Percentiles rank a stretch among this genome's conserved stretches.
Evolutionary conservation across 768 basidiomycete species (phyloP).

Genomic region (Tremella yokohamensis): DNA sequence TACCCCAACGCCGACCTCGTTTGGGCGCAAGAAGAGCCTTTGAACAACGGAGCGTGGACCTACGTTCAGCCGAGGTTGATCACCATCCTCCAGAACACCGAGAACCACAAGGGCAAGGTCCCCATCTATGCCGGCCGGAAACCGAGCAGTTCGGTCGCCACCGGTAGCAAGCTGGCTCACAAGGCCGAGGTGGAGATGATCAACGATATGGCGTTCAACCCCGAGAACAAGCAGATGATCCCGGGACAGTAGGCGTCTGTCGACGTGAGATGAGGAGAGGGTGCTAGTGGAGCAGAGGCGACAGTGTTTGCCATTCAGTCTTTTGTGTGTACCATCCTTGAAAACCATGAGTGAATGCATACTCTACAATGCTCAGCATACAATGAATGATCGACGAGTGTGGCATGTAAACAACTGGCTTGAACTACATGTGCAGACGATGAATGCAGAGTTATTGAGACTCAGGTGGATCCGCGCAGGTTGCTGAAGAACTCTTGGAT

Average conservation of each 20-base stretch:
- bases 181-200: constrained; percentile 86
- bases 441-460: no score
- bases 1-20: constrained; percentile 91
- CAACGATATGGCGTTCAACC: constrained; percentile 52
- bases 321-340: no score
- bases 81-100: constrained; percentile 85
- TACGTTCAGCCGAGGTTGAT: constrained; percentile 90
- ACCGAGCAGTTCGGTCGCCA: constrained; percentile 69
- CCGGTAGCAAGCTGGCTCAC: constrained; percentile 62
- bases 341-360: no score
- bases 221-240: constrained; percentile 8
- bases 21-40: constrained; percentile 79
- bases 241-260: not conserved
- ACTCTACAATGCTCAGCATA: no score
- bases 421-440: no score
- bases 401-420: no score
- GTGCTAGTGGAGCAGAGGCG: no score
- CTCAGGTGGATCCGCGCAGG: constrained; percentile 8
- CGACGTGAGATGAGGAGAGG: no score
- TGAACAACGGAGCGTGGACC: constrained; percentile 97
- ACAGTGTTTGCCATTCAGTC: no score
- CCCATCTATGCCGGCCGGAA: constrained; percentile 87
- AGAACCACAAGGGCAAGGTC: constrained; percentile 86
- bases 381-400: no score
- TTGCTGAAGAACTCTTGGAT: constrained; percentile 39